Evolutionary conservation across 768 basidiomycete species (phyloP).

Genomic region (Pholiota molesta): DNA sequence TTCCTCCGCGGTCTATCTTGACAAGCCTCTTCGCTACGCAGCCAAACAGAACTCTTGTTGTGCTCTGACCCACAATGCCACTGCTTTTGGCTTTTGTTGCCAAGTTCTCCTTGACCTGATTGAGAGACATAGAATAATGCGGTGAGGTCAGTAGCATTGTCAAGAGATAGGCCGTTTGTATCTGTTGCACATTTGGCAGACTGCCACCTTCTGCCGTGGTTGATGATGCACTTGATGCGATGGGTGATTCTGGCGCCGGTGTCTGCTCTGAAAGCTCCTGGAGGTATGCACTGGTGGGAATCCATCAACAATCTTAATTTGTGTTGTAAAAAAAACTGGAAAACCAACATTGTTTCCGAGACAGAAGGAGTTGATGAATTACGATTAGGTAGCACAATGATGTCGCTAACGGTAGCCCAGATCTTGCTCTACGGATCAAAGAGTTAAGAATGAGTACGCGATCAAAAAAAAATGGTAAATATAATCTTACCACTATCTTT

Average conservation of each 20-base stretch:
- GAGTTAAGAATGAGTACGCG: neutral
- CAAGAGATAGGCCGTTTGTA: slow-evolving; percentile 71
- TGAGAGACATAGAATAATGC: slow-evolving; percentile 59
- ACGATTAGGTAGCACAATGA: slow-evolving; percentile 51
- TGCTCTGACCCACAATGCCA: slow-evolving; percentile 43
- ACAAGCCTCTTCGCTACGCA: slow-evolving; percentile 83
- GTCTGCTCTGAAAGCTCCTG: slow-evolving; percentile 52
- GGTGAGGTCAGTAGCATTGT: slow-evolving; percentile 59
- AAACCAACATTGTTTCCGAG: slow-evolving; percentile 25
- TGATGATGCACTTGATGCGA: slow-evolving; percentile 53
- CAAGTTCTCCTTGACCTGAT: slow-evolving; percentile 62
- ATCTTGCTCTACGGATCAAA: slow-evolving; percentile 57
- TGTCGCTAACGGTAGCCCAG: slow-evolving; percentile 66
- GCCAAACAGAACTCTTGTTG: slow-evolving; percentile 68
- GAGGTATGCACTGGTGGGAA: slow-evolving; percentile 52
- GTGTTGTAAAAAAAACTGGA: neutral
- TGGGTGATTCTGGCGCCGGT: slow-evolving; percentile 59
- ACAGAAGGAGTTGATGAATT: slow-evolving; percentile 30
- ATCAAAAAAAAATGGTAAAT: neutral
- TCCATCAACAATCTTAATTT: neutral
- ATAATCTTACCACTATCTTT: slow-evolving; percentile 55
- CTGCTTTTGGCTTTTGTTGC: slow-evolving; percentile 42
- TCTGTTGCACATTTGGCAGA: slow-evolving; percentile 65
- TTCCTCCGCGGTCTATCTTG: slow-evolving; percentile 73
- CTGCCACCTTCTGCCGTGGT: slow-evolving; percentile 22